phyloP scores from a whole-genome alignment of 371 early-diverging fungal genomes.

The Dipsacomyces acuminosporus region DNA sequence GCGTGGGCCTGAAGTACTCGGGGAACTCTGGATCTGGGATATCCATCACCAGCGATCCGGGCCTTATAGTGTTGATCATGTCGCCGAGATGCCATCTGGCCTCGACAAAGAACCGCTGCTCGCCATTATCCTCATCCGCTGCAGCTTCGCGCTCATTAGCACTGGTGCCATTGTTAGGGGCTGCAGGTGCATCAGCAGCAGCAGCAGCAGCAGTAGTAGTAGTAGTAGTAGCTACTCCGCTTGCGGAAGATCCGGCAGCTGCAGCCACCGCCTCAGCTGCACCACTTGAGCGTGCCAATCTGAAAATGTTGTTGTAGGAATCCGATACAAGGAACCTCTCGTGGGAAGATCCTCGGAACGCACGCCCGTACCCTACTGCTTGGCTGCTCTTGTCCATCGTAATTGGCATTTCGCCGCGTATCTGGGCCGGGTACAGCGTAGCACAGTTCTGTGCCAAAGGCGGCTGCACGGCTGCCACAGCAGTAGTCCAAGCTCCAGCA shows the following conservation, averaged over 20 bases:
- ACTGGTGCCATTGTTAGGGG: too few species aligned
- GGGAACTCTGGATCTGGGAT: constrained; percentile 52
- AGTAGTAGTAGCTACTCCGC: neutral
- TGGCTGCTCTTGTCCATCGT: constrained; percentile 1
- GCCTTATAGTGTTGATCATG: constrained; percentile 67
- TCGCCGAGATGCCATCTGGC: constrained; percentile 82
- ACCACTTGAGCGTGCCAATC: neutral
- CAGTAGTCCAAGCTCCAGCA: constrained; percentile 30
- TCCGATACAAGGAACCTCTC: constrained; percentile 35
- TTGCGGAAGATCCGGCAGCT: too few species aligned
- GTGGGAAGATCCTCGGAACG: constrained; percentile 5
- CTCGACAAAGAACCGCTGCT: constrained; percentile 53
- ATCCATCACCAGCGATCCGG: constrained; percentile 71
- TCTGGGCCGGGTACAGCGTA: constrained; percentile 4
- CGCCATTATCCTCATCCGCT: neutral
- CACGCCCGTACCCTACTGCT: neutral
- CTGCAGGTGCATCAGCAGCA: too few species aligned
- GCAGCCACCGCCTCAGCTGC: neutral
- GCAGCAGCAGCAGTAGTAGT: too few species aligned
- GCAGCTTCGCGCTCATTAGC: neutral
- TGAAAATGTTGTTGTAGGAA: constrained; percentile 21
- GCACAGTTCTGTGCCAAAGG: constrained; percentile 8
- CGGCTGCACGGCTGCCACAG: constrained; percentile 30
- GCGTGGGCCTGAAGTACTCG: constrained; percentile 50
- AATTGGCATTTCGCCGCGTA: constrained; percentile 3